Conservation (phyloP, 108 stramenopile genomes). For the Skeletonema tropicum region DNA sequence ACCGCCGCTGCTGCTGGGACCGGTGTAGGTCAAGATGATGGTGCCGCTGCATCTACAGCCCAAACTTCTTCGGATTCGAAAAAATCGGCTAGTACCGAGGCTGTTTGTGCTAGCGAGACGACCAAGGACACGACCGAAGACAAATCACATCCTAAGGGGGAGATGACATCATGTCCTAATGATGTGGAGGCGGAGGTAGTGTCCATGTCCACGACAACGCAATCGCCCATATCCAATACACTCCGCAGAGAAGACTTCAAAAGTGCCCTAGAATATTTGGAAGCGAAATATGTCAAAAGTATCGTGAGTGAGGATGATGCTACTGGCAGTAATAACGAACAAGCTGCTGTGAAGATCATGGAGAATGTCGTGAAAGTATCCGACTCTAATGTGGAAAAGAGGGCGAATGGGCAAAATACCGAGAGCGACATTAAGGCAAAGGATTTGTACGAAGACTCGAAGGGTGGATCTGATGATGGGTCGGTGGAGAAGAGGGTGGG, state of each 20-base stretch:
- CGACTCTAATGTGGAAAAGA: background rate
- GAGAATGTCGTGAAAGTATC: background rate
- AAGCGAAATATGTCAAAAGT: slow-evolving; percentile 6
- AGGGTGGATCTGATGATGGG: background rate
- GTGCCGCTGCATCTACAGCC: no score
- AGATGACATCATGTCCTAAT: background rate
- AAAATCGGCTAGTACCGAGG: no score
- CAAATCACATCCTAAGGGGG: no score
- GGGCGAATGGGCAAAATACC: background rate
- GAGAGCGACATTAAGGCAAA: background rate
- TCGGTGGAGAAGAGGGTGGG: background rate
- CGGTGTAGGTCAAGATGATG: no score
- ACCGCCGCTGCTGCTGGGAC: background rate
- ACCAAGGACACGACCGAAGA: no score
- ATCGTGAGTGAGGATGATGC: background rate
- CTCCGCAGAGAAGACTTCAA: background rate
- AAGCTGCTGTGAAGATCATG: background rate
- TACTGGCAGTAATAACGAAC: background rate
- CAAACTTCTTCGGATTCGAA: no score
- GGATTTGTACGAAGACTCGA: background rate
- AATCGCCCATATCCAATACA: background rate
- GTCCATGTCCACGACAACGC: background rate
- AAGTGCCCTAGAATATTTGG: background rate
- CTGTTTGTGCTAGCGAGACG: no score
- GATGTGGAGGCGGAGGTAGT: background rate